Evolutionary conservation across 2,329 filamentous ascomycete genomes (phyloP).

Genomic region (Fusarium albidum): DNA sequence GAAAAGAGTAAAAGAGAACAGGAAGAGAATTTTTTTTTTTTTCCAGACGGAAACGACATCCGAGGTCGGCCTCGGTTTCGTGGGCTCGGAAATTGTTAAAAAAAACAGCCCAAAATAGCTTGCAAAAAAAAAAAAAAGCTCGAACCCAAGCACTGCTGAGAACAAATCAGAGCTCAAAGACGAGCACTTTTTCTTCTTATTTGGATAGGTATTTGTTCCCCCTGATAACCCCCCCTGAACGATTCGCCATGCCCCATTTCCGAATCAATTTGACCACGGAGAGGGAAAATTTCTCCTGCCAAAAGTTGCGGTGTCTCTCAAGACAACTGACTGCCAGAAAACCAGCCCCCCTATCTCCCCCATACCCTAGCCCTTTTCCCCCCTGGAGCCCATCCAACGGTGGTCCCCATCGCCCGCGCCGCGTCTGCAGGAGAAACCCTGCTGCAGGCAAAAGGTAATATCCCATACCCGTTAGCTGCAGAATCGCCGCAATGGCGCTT

Average conservation of each 20-base stretch:
- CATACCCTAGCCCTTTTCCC: slow-evolving; percentile 14
- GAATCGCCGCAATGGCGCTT: slow-evolving; percentile 38
- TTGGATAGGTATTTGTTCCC: background rate
- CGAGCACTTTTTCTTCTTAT: background rate
- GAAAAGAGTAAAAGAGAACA: too few species aligned
- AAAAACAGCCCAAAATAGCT: too few species aligned
- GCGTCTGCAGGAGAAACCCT: slow-evolving; percentile 43
- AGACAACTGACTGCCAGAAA: slow-evolving; percentile 18
- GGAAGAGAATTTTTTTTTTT: too few species aligned
- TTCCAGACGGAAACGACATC: too few species aligned
- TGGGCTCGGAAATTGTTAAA: too few species aligned
- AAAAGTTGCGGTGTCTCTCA: slow-evolving; percentile 31
- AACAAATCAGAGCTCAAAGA: slow-evolving; percentile 27
- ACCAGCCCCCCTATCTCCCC: slow-evolving; percentile 25
- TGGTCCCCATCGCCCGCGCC: slow-evolving; percentile 26
- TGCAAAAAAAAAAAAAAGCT: too few species aligned
- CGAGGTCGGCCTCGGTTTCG: too few species aligned
- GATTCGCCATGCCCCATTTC: slow-evolving; percentile 7
- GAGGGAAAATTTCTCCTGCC: background rate
- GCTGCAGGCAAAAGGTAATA: slow-evolving; percentile 43
- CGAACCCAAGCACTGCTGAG: background rate
- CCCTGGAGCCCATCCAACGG: slow-evolving; percentile 25
- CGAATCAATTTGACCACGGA: background rate
- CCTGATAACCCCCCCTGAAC: slow-evolving; percentile 3
- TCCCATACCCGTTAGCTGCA: slow-evolving; percentile 42